These are phyloP conservation scores for Mucor circinelloides DNA, from an alignment of 371 early-diverging fungal species.

Conservation along the genomic window DNA sequence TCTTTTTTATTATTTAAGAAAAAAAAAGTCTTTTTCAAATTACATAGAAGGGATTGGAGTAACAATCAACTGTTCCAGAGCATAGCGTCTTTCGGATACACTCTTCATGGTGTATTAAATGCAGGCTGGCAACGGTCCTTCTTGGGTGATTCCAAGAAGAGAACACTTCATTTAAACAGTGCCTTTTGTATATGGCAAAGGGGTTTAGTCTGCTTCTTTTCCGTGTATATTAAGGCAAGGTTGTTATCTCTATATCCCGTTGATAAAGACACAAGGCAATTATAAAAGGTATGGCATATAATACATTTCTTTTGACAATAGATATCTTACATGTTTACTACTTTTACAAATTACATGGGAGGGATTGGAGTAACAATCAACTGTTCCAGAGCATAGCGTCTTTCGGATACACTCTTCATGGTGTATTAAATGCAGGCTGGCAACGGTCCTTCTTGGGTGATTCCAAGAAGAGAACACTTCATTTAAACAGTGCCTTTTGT, in stretches of 20 bases:
- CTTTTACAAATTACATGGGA: slow-evolving; percentile 7
- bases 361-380: slow-evolving; percentile 12
- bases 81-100: slow-evolving; percentile 12
- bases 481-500: slow-evolving; percentile 18
- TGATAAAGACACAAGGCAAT: slow-evolving; percentile 9
- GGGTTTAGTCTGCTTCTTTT: slow-evolving; percentile 14
- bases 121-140: slow-evolving; percentile 15
- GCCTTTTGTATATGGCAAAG: slow-evolving; percentile 17
- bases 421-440: slow-evolving; percentile 17
- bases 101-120: slow-evolving; percentile 13
- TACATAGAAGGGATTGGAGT: slow-evolving; percentile 9
- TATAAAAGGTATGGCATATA: slow-evolving; percentile 7
- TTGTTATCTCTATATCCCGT: slow-evolving; percentile 12
- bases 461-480: slow-evolving; percentile 16
- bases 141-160: slow-evolving; percentile 12
- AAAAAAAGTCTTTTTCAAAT: slow-evolving; percentile 4
- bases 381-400: slow-evolving; percentile 17
- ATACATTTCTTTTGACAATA: slow-evolving; percentile 10
- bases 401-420: slow-evolving; percentile 6
- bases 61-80: slow-evolving; percentile 16
- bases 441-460: no score
- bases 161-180: slow-evolving; percentile 18
- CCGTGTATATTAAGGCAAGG: slow-evolving; percentile 10
- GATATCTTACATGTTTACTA: slow-evolving; percentile 8
- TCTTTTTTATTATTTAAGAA: no score